Conservation (phyloP, 805 yeast species). For the Ogataea philodendri region DNA sequence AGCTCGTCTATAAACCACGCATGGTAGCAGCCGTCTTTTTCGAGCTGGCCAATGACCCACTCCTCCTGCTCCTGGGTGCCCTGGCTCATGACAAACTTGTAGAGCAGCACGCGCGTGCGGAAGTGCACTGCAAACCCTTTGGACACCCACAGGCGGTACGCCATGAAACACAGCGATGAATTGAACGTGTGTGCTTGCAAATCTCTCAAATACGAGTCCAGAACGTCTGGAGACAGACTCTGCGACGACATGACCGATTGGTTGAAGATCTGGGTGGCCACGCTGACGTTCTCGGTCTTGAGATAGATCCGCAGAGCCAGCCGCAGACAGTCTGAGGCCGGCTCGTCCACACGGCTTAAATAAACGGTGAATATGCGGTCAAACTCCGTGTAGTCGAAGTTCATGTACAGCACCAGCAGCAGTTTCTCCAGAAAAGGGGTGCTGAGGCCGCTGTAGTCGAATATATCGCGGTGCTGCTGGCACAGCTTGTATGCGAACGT, state of each 20-base stretch:
- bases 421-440: slow-evolving; percentile 18
- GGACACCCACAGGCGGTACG: slow-evolving; percentile 30
- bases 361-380: slow-evolving; percentile 23
- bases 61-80: slow-evolving; percentile 24
- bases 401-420: slow-evolving; percentile 19
- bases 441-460: slow-evolving; percentile 19
- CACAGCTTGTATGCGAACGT: slow-evolving; percentile 22
- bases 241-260: slow-evolving; percentile 27
- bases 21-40: slow-evolving; percentile 16
- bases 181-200: slow-evolving; percentile 23
- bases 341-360: slow-evolving; percentile 12
- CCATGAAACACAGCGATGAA: slow-evolving; percentile 22
- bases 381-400: slow-evolving; percentile 26
- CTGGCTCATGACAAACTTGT: slow-evolving; percentile 18
- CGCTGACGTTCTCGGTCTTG: slow-evolving; percentile 25
- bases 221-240: slow-evolving; percentile 16
- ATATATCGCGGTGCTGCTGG: slow-evolving; percentile 17
- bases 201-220: slow-evolving; percentile 24
- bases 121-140: slow-evolving; percentile 16
- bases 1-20: slow-evolving; percentile 18
- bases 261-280: slow-evolving; percentile 31
- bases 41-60: slow-evolving; percentile 23
- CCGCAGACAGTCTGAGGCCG: slow-evolving; percentile 19
- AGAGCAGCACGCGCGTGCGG: slow-evolving; percentile 26
- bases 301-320: slow-evolving; percentile 28